Percentiles rank a stretch among this genome's conserved stretches.
Conservation (phyloP, 805 yeast genomes). For the Zygoascus flipseniorum region DNA sequence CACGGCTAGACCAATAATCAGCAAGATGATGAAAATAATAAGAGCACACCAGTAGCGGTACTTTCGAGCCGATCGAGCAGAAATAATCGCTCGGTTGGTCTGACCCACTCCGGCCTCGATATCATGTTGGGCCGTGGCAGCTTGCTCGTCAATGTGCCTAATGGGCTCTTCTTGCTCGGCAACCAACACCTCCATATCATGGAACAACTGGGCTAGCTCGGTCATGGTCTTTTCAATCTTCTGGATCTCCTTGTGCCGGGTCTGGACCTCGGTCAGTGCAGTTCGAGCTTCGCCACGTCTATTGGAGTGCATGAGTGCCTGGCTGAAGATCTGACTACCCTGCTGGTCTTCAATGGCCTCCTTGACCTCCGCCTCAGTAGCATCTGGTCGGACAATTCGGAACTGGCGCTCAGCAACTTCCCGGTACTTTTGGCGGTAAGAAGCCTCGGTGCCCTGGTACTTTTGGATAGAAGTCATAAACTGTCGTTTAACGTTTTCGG, state of each 20-base stretch:
- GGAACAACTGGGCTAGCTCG: constrained; percentile 88
- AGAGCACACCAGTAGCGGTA: constrained; percentile 82
- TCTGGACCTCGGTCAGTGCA: constrained; percentile 90
- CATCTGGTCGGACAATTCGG: constrained; percentile 50
- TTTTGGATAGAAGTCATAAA: constrained; percentile 82
- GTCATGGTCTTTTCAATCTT: constrained; percentile 93
- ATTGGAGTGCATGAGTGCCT: constrained; percentile 45
- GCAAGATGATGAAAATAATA: constrained; percentile 31
- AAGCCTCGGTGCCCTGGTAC: constrained; percentile 78
- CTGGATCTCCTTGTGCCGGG: constrained; percentile 89
- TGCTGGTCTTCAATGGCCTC: constrained; percentile 76
- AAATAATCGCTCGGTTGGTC: constrained; percentile 79
- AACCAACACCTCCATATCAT: constrained; percentile 93
- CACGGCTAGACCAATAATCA: constrained; percentile 23
- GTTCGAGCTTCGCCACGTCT: constrained; percentile 72
- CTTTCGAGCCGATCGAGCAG: constrained; percentile 83
- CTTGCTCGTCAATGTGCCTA: constrained; percentile 73
- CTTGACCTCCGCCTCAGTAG: constrained; percentile 68
- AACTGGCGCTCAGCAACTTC: constrained; percentile 90
- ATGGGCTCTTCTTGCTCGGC: constrained; percentile 90
- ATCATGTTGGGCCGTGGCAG: constrained; percentile 76
- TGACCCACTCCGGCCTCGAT: constrained; percentile 93
- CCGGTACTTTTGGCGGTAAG: constrained; percentile 74
- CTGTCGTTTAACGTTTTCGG: constrained; percentile 76
- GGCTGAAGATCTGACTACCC: constrained; percentile 88